Base-by-base conservation (phyloP, 2,329 filamentous ascomycete species). In the Aspergillus hortae region DNA sequence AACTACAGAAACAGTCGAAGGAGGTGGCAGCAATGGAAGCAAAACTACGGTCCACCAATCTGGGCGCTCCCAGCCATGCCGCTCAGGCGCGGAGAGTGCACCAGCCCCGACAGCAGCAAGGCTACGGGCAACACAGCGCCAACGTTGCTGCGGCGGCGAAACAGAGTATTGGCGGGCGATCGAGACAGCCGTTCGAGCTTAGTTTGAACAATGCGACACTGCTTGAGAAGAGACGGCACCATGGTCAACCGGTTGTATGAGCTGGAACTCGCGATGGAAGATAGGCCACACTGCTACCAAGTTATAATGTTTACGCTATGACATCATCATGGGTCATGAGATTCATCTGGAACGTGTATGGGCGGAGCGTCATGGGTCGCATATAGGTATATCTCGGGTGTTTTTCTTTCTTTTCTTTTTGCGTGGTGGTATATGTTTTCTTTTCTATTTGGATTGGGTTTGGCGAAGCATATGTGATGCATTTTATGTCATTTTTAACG, bases 161-260 rank as follows among this genome's bases (percentile, higher is more conserved):
- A 62, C 85, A 89, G 64, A 90, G 90, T 65, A 90, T 94, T 38
- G 84, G 86, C 42, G 78, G 82, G 30, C 81, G 84, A 56, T 84
- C 88, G 61, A 89, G 87, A 71, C 91, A 90, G 30, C 85, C 88
- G 0, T 99, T 99, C 61, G 94, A 99, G 72, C 81, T 99, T 44
- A 96, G 85, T 66, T 76, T 99, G 35, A 90, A 95, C 59, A 94
- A 94, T 51, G 89, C 94, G 1, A 97, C 92, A 1, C 74, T 99
- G 47, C 77, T 99, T 4, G 92, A 92, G 30, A 84, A 92, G 61
- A 82, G 68, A 45, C 67, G 67, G 49, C 61, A 70, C 23, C 67
- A 67, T 15, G 63, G 53, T 12, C 64, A 68, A 38, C 59, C 65
- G 9, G 67, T 67, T 42, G 61, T 48, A 19, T 70, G 55, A 56